These are phyloP conservation scores for Magnolia sinica DNA, from an alignment of 164 flowering plant species.

Conservation along the genomic window DNA sequence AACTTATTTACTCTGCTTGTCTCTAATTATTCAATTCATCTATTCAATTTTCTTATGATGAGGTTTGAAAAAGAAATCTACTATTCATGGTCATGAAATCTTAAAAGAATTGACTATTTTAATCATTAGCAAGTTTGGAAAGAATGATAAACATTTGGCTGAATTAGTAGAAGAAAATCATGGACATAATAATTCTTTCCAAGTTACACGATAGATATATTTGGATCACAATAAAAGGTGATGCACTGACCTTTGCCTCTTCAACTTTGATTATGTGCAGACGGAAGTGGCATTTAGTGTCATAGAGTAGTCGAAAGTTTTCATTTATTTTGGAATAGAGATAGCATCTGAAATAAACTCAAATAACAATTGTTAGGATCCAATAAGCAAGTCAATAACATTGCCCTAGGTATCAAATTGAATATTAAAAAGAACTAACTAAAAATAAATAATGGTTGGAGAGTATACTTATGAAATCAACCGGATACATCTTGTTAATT, in stretches of 20 bases:
- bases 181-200: neutral
- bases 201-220: neutral
- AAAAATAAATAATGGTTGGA: neutral
- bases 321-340: slow-evolving; percentile 79
- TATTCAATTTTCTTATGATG: no score
- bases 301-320: slow-evolving; percentile 82
- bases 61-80: no score
- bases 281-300: slow-evolving; percentile 81
- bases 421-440: neutral
- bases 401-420: neutral
- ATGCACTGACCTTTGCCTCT: slow-evolving; percentile 59
- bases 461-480: slow-evolving; percentile 58
- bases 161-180: neutral
- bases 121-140: no score
- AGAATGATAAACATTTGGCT: neutral
- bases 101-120: no score
- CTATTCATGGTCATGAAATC: no score
- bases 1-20: no score
- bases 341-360: slow-evolving; percentile 50
- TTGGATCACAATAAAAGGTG: neutral
- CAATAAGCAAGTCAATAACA: neutral
- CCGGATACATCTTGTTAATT: slow-evolving; percentile 60
- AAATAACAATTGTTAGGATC: neutral
- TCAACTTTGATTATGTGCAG: slow-evolving; percentile 73
- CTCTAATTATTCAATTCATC: no score